Percentiles rank a stretch among this genome's conserved stretches.
These are phyloP conservation scores for Vigna mungo DNA, from an alignment of 306 rosid species.

Conservation along the genomic window DNA sequence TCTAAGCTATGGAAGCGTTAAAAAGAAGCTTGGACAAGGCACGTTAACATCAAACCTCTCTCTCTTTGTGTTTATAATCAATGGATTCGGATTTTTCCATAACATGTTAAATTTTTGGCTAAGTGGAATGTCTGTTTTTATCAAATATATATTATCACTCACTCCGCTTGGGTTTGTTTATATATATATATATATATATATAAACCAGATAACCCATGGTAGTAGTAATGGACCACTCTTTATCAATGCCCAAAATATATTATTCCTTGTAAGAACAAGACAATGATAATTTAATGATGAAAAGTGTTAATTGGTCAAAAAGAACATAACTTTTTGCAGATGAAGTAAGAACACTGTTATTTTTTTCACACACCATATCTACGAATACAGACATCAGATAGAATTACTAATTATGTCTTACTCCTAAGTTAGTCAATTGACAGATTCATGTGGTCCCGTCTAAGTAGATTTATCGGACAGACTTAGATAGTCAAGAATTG, in stretches of 20 bases:
- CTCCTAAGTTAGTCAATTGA: not conserved
- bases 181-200: too few relatives aligned
- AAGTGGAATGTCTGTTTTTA: slow-evolving; percentile 33
- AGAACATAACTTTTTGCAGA: slow-evolving; percentile 8
- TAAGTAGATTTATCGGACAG: slow-evolving; percentile 33
- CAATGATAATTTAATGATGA: not conserved
- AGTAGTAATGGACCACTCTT: not conserved
- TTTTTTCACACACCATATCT: not conserved
- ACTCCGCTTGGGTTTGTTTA: slow-evolving; percentile 10
- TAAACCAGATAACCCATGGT: not conserved
- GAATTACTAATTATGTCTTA: too few relatives aligned
- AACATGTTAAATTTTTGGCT: slow-evolving; percentile 21
- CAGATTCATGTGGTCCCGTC: slow-evolving; percentile 33
- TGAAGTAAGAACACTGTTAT: not conserved
- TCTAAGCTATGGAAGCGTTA: slow-evolving; percentile 17
- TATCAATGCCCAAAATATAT: not conserved
- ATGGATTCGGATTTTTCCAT: slow-evolving; percentile 36
- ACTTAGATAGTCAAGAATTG: slow-evolving; percentile 27
- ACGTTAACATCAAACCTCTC: slow-evolving; percentile 45
- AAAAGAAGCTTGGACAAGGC: slow-evolving; percentile 44
- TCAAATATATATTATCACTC: slow-evolving; percentile 4
- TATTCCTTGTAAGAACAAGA: not conserved
- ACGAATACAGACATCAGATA: too few relatives aligned
- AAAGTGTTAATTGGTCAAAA: slow-evolving; percentile 16
- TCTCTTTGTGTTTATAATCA: slow-evolving; percentile 24